Base-by-base conservation (phyloP, 805 yeast species). In the Blastobotrys parvus region DNA sequence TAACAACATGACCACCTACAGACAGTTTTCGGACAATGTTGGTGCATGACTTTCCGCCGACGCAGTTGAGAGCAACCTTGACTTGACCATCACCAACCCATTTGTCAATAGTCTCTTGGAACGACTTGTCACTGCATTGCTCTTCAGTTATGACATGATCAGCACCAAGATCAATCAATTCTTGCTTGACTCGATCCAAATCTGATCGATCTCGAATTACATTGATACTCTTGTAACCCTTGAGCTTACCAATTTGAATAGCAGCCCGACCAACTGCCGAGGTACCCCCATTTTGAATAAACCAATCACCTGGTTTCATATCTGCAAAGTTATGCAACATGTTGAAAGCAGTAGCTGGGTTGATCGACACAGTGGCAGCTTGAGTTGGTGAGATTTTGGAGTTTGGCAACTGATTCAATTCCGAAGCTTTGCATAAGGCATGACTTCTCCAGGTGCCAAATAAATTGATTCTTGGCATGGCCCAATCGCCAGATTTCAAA, bases 391-490 rank as follows among this genome's bases (percentile, higher is more conserved):
- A 52, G 30, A 64, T 47, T 22, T 66, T 61, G 42, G 70, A 70
- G 18, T 80, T 77, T 39, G 23, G 35, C 13, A 89, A 63, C 53
- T 72, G 72, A 54, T 77, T 72, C 57, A 87, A 68, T 23, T 77
- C 70, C 1, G 65, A 59, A 11, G 72, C 73, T 1, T 58, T 60
- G 5, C 80, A 74, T 38, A 81, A 59, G 7, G 83, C 80, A 51
- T 82, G 85, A 2, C 90, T 76, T 48, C 94, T 72, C 99, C 99
- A 92, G 2, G 98, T 90, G 23, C 98, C 99, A 46, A 80, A 80
- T 53, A 83, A 82, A 10, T 87, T 82, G 33, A 67, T 67, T 8
- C 75, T 57, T 8, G 97, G 97, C 35, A 90, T 74, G 31, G 80
- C 86, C 89, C 94, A 87, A 61, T 92, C 97, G 37, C 95, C 96